Percentiles rank a stretch among this genome's conserved stretches.
Evolutionary conservation across 257 asterid genomes (phyloP).

Genomic region (Salvia splendens): DNA sequence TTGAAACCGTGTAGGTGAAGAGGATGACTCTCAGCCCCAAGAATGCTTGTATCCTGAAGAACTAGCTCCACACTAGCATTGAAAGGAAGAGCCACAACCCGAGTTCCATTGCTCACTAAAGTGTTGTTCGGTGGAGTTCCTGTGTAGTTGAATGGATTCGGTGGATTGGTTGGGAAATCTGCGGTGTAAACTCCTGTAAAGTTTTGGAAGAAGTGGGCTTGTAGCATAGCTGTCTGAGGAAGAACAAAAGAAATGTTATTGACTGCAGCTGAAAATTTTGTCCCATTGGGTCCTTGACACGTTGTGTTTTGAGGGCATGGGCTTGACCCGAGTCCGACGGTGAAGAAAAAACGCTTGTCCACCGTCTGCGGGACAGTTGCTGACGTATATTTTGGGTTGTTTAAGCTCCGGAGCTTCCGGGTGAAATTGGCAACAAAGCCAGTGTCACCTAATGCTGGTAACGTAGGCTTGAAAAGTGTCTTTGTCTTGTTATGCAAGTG

Average conservation of each 20-base stretch:
- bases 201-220: constrained; percentile 48
- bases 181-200: constrained; percentile 51
- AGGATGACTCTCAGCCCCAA: constrained; percentile 78
- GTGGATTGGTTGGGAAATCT: constrained; percentile 58
- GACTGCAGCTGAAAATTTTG: constrained; percentile 58
- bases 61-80: constrained; percentile 64
- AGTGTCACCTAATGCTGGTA: constrained; percentile 51
- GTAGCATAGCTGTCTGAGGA: constrained; percentile 59
- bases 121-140: constrained; percentile 72
- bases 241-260: constrained; percentile 60
- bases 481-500: constrained; percentile 19
- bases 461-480: constrained; percentile 42
- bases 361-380: constrained; percentile 54
- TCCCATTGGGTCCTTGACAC: constrained; percentile 71
- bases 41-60: constrained; percentile 66
- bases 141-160: constrained; percentile 57
- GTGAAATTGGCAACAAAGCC: constrained; percentile 53
- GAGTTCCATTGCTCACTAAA: constrained; percentile 50
- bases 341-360: constrained; percentile 49
- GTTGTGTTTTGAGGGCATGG: constrained; percentile 59
- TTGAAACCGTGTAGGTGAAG: constrained; percentile 77
- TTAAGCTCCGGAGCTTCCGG: constrained; percentile 53
- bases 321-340: constrained; percentile 60
- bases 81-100: constrained; percentile 47
- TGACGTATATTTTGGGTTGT: constrained; percentile 44